Evolutionary conservation across 2,329 filamentous ascomycete genomes (phyloP), one percentile per base, ranked within the genome.

Genomic region (Ceratocystis colombiana): DNA sequence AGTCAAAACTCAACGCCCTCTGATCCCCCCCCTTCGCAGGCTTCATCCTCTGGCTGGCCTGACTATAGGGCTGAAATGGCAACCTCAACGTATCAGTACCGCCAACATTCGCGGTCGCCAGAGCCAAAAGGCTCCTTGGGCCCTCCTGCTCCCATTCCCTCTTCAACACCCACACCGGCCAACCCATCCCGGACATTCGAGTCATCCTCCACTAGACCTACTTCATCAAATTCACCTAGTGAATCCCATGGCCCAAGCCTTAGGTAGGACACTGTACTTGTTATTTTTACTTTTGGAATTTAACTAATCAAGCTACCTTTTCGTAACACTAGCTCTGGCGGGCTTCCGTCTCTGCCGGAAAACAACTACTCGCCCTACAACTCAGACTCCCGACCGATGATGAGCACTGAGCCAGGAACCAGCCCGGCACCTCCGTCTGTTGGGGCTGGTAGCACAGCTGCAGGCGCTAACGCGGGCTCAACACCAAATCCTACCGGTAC

Each of bases 381-480:
- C 10, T 37, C 67, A 17, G 67, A 68, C 15, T 45, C 48, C 22
- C 50, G 67, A 30, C 30, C 67, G 15, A 68, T 48, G 12, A 68
- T 67, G 63, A 55, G 66, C 46, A 65, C 22, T 12, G 62, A 64
- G 44, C 59, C 66, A 17, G 64, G 59, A 5, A 65, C 67, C 55
- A 66, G 67, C 28, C 67, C 67, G 15, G 61, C 64, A 8, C 64
- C 67, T 25, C 65, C 64, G 7, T 64, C 66, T 28, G 63, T 63
- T 25, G 65, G 53, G 20, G 57, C 62, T 17, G 33, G 59, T 28
- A 44, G 46, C 48, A 62, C 61, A 15, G 45, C 41, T 20, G 37
- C 22, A 25, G 63, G 66, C 12, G 41, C 22, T 8, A 59, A 59
- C 17, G 5, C 30, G 8, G 55, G 55, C 55, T 59, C 55, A 7